Evolutionary conservation across 371 early-diverging fungal genomes (phyloP), one percentile per base, ranked within the genome.

Genomic region (Fennellomyces sp.): DNA sequence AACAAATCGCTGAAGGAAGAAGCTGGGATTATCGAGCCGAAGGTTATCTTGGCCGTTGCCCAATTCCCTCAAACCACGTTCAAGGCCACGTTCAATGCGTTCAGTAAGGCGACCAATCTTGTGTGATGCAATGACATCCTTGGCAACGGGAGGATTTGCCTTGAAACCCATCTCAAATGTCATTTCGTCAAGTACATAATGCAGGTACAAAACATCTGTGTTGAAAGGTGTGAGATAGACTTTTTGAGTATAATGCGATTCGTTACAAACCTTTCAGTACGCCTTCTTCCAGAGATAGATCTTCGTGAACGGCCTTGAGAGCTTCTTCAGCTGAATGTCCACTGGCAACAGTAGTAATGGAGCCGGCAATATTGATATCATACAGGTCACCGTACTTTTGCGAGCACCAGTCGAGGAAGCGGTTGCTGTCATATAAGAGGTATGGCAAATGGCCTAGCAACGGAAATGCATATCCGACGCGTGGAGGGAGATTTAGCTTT

Each of bases 351-450:
- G 75, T 77, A 10, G 69, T 28, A 0, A 29, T 51, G 5, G 66
- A 38, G 11, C 75, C 70, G 7, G 65, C 17, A 2, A 72, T 6
- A 3, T 59, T 51, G 10, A 77, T 17, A 26, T 65, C 69, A 28
- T 59, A 77, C 17, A 71, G 38, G 27, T 77, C 75, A 12, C 74
- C 77, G 35, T 77, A 74, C 3, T 49, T 72, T 8, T 28, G n/a
- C 10, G 42, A 41, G 29, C 77, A 77, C 70, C 72, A 73, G 41
- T 77, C 72, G 2, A 74, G 23, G 54, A 77, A 77, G 19, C 63
- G 56, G 12, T 58, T 35, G 15, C 65, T 27, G 8, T 59, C 56
- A n/a, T 48, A 25, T 13, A 64, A 36, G 19, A 74, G 12, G 31
- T 74, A 73, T 7, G 72, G 50, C 6, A 69, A 60, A 38, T 77